Base-by-base conservation (phyloP, 2,329 filamentous ascomycete species). In the Bertia moriformis region DNA sequence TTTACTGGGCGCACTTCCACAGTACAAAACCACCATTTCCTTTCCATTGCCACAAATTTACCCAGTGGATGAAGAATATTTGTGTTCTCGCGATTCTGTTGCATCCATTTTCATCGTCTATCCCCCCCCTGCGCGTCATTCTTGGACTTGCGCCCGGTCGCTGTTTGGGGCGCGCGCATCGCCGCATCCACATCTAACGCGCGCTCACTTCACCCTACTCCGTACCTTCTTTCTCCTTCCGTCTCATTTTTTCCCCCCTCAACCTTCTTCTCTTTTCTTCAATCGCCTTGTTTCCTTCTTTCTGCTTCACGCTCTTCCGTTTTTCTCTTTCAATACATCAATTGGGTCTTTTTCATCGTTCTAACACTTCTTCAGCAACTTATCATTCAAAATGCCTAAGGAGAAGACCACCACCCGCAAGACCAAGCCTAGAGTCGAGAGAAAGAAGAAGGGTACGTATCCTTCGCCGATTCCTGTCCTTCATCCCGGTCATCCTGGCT, bases 361-460 rank as follows among this genome's bases (percentile, higher is more conserved):
- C 32, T 35, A n/a, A n/a, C n/a, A n/a, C 17, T 17, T 18, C 17
- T 35, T 7, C 10, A 35, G 32, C 15, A 13, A 35, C 12, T 35
- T 7, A 35, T 15, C 32, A 35, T 18, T 7, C 32, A 35, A 13
- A 17, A 35, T 35, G 32, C 32, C 32, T 35, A 35, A 35, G 32
- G 32, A 35, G 15, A 35, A 35, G 32, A 10, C 32, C n/a, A 10
- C 24, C 32, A 17, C 15, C 15, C 32, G 32, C 22, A 27, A 27
- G 12, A 18, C 32, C 32, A 35, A 35, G 32, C 24, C 24, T n/a
- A 17, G 17, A 7, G 32, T 17, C 32, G 15, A 10, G 10, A 10
- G 32, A 10, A 10, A 17, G 10, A 35, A 35, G 32, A 35, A 35
- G 32, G 32, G 32, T 35, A 35, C 7, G 32, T 12, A 15, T 27